phyloP scores from a whole-genome alignment of 805 yeast species.

The Metschnikowia noctiluminum region DNA sequence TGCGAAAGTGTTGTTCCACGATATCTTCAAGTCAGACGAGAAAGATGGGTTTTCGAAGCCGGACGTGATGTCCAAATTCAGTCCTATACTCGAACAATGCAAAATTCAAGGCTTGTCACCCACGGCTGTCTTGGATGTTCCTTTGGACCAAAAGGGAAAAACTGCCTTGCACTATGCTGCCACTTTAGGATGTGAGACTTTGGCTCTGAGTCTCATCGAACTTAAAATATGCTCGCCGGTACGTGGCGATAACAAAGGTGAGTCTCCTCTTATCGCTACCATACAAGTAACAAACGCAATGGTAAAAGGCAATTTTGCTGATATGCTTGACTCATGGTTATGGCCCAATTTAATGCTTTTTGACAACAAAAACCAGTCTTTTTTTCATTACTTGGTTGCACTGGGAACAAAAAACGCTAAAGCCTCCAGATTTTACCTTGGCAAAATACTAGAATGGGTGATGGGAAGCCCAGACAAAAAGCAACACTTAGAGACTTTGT shows the following conservation, averaged over 20 bases:
- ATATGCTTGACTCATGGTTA: constrained; percentile 58
- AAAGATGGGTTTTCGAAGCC: constrained; percentile 17
- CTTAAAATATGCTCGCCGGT: constrained; percentile 37
- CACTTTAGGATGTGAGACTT: constrained; percentile 35
- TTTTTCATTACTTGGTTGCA: constrained; percentile 81
- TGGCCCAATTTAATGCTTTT: constrained; percentile 54
- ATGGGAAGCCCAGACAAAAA: constrained; percentile 22
- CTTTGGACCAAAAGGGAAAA: constrained; percentile 38
- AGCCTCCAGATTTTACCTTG: constrained; percentile 34
- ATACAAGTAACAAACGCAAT: constrained; percentile 80
- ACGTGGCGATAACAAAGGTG: constrained; percentile 38
- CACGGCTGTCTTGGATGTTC: constrained; percentile 27
- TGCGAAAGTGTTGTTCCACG: constrained; percentile 31
- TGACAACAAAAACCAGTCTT: constrained; percentile 68
- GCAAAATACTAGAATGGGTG: constrained; percentile 33
- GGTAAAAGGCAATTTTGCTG: constrained; percentile 72
- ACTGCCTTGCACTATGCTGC: constrained; percentile 44
- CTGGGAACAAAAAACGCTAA: constrained; percentile 29
- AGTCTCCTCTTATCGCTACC: constrained; percentile 52
- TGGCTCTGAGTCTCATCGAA: constrained; percentile 34
- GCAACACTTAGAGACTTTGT: constrained; percentile 14
- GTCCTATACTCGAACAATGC: constrained; percentile 20
- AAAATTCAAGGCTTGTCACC: constrained; percentile 7
- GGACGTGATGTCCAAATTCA: constrained; percentile 27
- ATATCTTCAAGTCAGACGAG: constrained; percentile 34